Percentiles rank a stretch among this genome's conserved stretches.
Evolutionary conservation across 345 rosid species (phyloP).

Genomic region (Heritiera littoralis): DNA sequence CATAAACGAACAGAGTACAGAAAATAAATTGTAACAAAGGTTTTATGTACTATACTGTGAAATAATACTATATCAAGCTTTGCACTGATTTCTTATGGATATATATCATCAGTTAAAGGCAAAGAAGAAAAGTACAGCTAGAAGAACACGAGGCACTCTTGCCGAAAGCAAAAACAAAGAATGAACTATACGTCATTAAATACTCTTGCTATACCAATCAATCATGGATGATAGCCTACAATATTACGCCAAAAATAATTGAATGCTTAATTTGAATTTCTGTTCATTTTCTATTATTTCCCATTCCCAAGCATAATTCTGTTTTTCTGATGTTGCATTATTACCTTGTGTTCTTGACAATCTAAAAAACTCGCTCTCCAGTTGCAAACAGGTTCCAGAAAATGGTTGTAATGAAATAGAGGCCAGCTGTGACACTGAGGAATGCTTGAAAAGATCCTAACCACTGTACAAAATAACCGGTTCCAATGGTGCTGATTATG

Average conservation of each 20-base stretch:
- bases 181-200: not conserved
- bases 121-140: too few species aligned
- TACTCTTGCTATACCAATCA: not conserved
- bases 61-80: not conserved
- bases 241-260: not conserved
- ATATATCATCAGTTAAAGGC: not conserved
- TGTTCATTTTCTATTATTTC: not conserved
- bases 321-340: not conserved
- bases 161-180: not conserved
- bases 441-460: conserved; percentile 92
- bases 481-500: conserved; percentile 88
- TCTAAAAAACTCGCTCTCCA: conserved; percentile 78
- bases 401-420: conserved; percentile 67
- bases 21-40: not conserved
- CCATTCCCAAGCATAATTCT: not conserved
- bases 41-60: not conserved
- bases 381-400: conserved; percentile 78
- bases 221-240: conserved; percentile 2
- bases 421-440: conserved; percentile 69
- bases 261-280: not conserved
- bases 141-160: not conserved
- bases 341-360: not conserved
- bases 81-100: not conserved
- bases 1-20: not conserved
- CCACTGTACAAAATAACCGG: conserved; percentile 90